Percentiles rank a stretch among this genome's conserved stretches.
Conservation (phyloP, 2,329 filamentous ascomycete species). For the Exophiala alcalophila region DNA sequence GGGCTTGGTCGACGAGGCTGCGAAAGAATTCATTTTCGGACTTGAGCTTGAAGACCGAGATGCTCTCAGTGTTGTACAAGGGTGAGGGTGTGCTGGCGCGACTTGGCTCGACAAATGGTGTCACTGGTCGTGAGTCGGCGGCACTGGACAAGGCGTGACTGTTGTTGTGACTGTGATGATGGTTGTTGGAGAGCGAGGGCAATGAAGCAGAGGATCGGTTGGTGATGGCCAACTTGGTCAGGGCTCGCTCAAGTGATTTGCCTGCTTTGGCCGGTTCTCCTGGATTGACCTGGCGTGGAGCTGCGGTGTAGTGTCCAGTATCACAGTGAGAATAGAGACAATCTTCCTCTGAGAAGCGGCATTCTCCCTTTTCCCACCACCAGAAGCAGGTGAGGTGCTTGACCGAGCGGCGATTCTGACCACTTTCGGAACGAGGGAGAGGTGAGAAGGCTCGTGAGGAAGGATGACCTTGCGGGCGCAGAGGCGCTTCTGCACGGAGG, state of each 20-base stretch:
- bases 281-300: constrained; percentile 21
- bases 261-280: constrained; percentile 29
- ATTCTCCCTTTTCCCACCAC: constrained; percentile 32
- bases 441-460: constrained; percentile 10
- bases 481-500: constrained; percentile 1
- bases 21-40: constrained; percentile 18
- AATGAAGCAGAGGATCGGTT: constrained; percentile 19
- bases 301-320: constrained; percentile 28
- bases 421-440: constrained; percentile 3
- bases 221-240: constrained; percentile 18
- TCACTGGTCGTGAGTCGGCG: constrained; percentile 9
- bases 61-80: constrained; percentile 14
- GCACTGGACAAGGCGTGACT: constrained; percentile 1
- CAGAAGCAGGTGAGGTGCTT: constrained; percentile 36
- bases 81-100: constrained; percentile 13
- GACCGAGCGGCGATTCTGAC: constrained; percentile 24
- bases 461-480: constrained; percentile 7
- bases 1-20: constrained; percentile 12
- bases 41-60: constrained; percentile 10
- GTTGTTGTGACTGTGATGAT: neutral
- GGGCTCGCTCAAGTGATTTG: constrained; percentile 26
- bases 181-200: constrained; percentile 3
- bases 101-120: constrained; percentile 5
- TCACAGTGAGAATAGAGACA: constrained; percentile 35
- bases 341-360: constrained; percentile 29